Conservation (phyloP, 73 alveolate genomes). For the Paramecium tetraurelia region DNA sequence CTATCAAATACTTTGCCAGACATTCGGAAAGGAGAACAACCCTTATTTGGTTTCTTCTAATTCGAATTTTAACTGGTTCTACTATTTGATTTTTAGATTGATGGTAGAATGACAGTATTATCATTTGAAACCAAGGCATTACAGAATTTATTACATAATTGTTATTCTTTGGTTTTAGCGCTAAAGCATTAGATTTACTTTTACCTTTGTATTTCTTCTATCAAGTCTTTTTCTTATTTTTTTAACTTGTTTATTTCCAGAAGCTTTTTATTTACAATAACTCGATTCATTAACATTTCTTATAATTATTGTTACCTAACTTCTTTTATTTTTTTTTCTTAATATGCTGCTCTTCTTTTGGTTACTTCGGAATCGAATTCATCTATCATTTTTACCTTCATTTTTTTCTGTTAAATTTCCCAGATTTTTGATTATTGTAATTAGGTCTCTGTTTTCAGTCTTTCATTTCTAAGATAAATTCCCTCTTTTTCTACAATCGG, state of each 20-base stretch:
- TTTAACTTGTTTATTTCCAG: not conserved
- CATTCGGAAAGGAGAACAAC: not conserved
- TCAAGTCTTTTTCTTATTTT: not conserved
- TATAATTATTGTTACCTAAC: not conserved
- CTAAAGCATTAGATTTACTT: not conserved
- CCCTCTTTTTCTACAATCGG: slow-evolving; percentile 8
- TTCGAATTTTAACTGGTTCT: not conserved
- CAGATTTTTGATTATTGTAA: not conserved
- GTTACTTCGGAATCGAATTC: not conserved
- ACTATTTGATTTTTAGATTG: not conserved
- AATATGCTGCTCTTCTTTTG: not conserved
- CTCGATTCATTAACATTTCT: not conserved
- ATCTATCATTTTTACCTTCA: not conserved
- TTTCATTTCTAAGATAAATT: not conserved
- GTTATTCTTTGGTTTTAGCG: not conserved
- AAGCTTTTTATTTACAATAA: not conserved
- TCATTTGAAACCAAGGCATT: not conserved
- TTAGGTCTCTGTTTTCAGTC: not conserved
- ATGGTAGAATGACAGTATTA: not conserved
- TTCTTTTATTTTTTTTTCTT: slow-evolving; percentile 14
- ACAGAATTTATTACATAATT: not conserved
- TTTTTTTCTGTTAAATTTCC: slow-evolving; percentile 2
- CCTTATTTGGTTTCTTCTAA: not conserved
- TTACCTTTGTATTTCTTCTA: not conserved
- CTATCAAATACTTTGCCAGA: not conserved